Evolutionary conservation across 2,329 filamentous ascomycete species (phyloP).

Genomic region (Gnomoniopsis smithogilvyi): DNA sequence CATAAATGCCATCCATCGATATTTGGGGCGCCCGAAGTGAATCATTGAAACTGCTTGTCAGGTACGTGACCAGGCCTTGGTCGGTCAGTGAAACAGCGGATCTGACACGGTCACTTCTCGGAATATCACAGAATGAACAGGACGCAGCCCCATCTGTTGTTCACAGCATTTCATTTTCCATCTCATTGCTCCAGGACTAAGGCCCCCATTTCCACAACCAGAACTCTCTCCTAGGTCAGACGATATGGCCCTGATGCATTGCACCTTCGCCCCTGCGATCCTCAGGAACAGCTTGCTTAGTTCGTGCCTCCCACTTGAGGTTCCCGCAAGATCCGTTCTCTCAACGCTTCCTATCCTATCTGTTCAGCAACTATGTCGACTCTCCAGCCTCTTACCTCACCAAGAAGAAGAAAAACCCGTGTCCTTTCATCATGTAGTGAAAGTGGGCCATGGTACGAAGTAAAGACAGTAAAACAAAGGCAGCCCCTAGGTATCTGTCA

Average conservation of each 20-base stretch:
- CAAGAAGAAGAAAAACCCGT: neutral
- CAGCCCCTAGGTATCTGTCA: constrained; percentile 10
- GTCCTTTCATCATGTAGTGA: neutral
- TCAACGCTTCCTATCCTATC: neutral
- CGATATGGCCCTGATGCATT: neutral
- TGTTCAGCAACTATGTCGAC: neutral
- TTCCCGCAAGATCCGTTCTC: neutral
- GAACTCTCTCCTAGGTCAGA: neutral
- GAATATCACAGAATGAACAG: neutral
- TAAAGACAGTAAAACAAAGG: neutral
- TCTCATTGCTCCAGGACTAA: neutral
- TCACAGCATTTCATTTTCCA: neutral
- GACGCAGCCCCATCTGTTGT: neutral
- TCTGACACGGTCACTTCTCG: neutral
- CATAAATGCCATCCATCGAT: no score
- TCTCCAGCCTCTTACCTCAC: neutral
- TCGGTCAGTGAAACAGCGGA: neutral
- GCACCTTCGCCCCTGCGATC: neutral
- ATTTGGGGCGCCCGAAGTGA: no score
- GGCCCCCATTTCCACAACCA: neutral
- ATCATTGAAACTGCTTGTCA: no score
- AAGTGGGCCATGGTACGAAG: neutral
- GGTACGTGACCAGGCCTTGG: no score
- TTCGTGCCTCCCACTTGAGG: neutral
- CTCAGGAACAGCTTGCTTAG: neutral